Base-by-base conservation (phyloP, 768 basidiomycete species). In the Tricholoma sp. region DNA sequence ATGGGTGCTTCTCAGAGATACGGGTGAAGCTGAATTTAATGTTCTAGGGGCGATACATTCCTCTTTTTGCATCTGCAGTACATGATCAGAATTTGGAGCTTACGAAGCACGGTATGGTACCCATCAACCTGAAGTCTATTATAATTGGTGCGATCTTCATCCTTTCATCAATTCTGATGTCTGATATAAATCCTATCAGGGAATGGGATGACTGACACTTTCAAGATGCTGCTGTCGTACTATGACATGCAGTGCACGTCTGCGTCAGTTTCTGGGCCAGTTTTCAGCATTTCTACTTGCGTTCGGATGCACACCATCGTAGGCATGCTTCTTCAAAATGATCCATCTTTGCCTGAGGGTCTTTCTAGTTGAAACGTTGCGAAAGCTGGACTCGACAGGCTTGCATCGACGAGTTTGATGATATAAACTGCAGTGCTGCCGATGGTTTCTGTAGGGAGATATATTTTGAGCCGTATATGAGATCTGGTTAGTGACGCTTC, bases 361-460 rank as follows among this genome's bases (percentile, higher is more conserved):
- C 18, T n/a, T 39, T n/a, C 7, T 37, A 88, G 85, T 64, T 89
- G 0, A 82, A 86, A 1, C 79, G 84, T 50, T 93, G 91, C 69
- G 69, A 83, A 57, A 77, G 76, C 59, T 77, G 78, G 64, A 69
- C 87, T 66, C 71, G 76, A 34, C 63, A 71, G 34, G 72, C 77
- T 42, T 93, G 90, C 63, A 72, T 86, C 13, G 79, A 89, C 41
- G 68, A 72, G 7, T 84, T 83, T 55, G 89, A 94, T 64, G 72
- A 73, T 10, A 83, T 89, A 31, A 73, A 78, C 52, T 93, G 91
- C 62, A 65, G 67, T 11, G 85, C 86, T 9, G 87, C 89, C 0
- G 70, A 77, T 28, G 61, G 62, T 3, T 89, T 88, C 66, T 94
- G 91, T 69, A 57, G 77, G 15, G 68, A 64, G 12, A 76, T 80